Base-by-base conservation (phyloP, 176 grass and related monocot genomes). In the Carex scoparia region DNA sequence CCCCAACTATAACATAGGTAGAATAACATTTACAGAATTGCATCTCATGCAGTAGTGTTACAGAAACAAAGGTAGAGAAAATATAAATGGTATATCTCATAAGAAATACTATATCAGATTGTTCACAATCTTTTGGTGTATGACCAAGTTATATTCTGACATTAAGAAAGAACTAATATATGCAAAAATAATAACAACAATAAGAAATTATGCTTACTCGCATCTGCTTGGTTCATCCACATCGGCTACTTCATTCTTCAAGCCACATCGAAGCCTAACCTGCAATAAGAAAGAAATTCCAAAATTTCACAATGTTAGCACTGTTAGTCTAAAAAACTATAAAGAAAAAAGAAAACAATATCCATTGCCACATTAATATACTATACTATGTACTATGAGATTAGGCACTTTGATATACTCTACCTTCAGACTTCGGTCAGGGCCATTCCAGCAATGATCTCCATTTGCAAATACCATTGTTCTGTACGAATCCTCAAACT, bases 141-240 rank as follows among this genome's bases (percentile, higher is more conserved):
- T 18, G 11, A 18, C 0, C 30, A 9, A 58, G 16, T 12, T 77
- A 18, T 5, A 38, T 70, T 70, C 61, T 42, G 7, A n/a, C 14
- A 53, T 59, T 33, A n/a, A 37, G 7, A 32, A 33, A 44, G 55
- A 79, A 78, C 32, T 68, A 59, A 13, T 46, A 51, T 70, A 81
- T 31, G 84, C 48, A 33, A 10, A 84, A 82, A 70, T 1, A 75
- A 53, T 82, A 59, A 59, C 30, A 73, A 65, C 2, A 15, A 57
- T 37, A 73, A 18, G 78, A 1, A 79, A 10, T 82, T 85, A 3
- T 31, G 84, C 93, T 79, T 95, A 99, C 96, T 99, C 93, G 96
- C 96, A 99, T 99, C 96, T 86, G 63, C 96, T 99, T 65, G 96
- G 96, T 79, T 99, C 96, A 56, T 99, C 93, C 4, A 99, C 85